phyloP scores from a whole-genome alignment of 2,329 filamentous ascomycete species.

The Arthroderma sp. region DNA sequence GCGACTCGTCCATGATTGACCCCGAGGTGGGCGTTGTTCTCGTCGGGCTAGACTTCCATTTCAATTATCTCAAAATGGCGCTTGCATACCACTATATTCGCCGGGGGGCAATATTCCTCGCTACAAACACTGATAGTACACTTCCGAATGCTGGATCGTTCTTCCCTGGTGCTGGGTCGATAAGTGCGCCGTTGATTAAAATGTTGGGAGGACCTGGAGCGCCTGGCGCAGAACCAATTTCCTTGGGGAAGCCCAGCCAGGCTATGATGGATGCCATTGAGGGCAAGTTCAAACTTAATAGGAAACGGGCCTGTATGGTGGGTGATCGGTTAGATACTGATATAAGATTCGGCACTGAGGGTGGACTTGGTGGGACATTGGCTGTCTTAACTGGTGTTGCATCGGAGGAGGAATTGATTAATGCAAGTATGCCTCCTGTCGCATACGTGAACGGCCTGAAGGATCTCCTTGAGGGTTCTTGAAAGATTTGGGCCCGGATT shows the following conservation, averaged over 20 bases:
- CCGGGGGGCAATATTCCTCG: constrained; percentile 69
- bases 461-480: constrained; percentile 44
- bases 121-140: constrained; percentile 86
- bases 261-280: constrained; percentile 99
- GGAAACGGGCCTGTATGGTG: constrained; percentile 81
- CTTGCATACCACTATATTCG: constrained; percentile 76
- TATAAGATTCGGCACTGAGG: constrained; percentile 88
- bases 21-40: constrained; percentile 82
- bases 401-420: constrained; percentile 67
- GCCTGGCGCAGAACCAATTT: constrained; percentile 50
- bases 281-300: constrained; percentile 83
- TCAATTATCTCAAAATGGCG: constrained; percentile 87
- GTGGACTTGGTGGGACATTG: constrained; percentile 77
- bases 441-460: constrained; percentile 77
- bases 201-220: constrained; percentile 38
- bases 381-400: constrained; percentile 83
- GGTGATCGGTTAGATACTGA: constrained; percentile 90
- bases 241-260: constrained; percentile 87
- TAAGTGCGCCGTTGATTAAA: constrained; percentile 62
- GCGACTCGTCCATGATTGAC: constrained; percentile 61
- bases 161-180: constrained; percentile 83
- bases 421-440: constrained; percentile 58
- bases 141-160: constrained; percentile 68
- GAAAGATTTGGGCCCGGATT: not conserved
- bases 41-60: constrained; percentile 80